Base-by-base conservation (phyloP, 2,329 filamentous ascomycete species). In the Zymoseptoria tritici region DNA sequence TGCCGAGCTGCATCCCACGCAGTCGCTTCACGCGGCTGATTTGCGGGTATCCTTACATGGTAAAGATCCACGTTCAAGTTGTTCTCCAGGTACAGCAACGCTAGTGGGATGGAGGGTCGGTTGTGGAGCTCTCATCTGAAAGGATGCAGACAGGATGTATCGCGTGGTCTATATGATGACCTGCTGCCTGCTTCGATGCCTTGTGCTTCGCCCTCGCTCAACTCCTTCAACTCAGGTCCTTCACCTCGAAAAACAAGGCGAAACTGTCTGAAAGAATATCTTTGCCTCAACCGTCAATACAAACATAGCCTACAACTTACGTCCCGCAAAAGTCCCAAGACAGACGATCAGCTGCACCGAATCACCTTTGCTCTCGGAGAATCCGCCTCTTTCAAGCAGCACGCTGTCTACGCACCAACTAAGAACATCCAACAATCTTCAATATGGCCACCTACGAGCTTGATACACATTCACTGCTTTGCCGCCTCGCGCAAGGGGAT, bases 381-480 rank as follows among this genome's bases (percentile, higher is more conserved):
- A 7, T n/a, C 6, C 16, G 13, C 36, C 11, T 13, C 36, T n/a
- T 46, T n/a, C 36, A 46, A n/a, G 36, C 13, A 46, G 6, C 13
- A 46, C 26, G 26, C 26, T 29, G 26, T 8, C 26, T 29, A 29
- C 26, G 36, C 36, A 46, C 36, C 13, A 46, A 16, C 26, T 29
- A 29, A 6, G 4, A 46, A 46, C 36, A 11, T 16, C 4, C 9
- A 31, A 52, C 9, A 9, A 29, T 11, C 22, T 8, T 11, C 55
- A 60, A n/a, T 42, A 66, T 66, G 64, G 59, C 64, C 4, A 64
- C 62, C 56, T 66, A 66, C 57, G 58, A 64, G 26, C 61, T 66
- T 52, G 64, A 62, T 21, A 57, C 64, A 49, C 62, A 66, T 55
- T 58, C 64, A 54, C 62, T 66, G 54, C 57, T 66, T 26, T 53